Evolutionary conservation across 148 eudicot genomes (phyloP).

Genomic region (Suaeda aralocaspica): DNA sequence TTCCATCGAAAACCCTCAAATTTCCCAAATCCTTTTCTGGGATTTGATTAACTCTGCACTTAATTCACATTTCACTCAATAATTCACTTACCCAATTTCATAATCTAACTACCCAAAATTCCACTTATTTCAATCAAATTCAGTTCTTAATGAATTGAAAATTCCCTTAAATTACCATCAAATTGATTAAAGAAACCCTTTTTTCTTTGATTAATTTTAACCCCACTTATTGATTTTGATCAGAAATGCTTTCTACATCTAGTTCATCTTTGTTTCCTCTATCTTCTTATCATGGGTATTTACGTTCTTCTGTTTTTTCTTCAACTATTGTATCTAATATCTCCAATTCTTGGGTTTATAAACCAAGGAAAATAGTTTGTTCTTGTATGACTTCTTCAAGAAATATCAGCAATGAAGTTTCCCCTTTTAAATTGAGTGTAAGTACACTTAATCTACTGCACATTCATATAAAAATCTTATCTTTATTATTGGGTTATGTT

Average conservation of each 20-base stretch:
- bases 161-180: not conserved
- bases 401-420: conserved; percentile 42
- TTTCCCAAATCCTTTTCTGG: not conserved
- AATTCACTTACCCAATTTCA: not conserved
- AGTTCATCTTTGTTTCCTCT: conserved; percentile 33
- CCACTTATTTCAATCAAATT: not conserved
- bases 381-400: conserved; percentile 54
- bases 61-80: not conserved
- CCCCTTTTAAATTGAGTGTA: conserved; percentile 40
- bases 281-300: conserved; percentile 23
- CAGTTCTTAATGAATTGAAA: not conserved
- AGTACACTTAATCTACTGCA: conserved; percentile 11
- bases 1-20: not conserved
- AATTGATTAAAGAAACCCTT: conserved; percentile 2
- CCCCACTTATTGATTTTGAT: not conserved
- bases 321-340: conserved; percentile 18
- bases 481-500: no score
- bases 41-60: not conserved
- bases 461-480: no score
- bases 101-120: conserved; percentile 10
- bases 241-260: conserved; percentile 37
- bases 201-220: not conserved
- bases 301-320: conserved; percentile 25
- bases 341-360: conserved; percentile 19
- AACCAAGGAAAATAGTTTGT: conserved; percentile 35